phyloP scores from a whole-genome alignment of 2,329 filamentous ascomycete species.

The Cercospora janseana region DNA sequence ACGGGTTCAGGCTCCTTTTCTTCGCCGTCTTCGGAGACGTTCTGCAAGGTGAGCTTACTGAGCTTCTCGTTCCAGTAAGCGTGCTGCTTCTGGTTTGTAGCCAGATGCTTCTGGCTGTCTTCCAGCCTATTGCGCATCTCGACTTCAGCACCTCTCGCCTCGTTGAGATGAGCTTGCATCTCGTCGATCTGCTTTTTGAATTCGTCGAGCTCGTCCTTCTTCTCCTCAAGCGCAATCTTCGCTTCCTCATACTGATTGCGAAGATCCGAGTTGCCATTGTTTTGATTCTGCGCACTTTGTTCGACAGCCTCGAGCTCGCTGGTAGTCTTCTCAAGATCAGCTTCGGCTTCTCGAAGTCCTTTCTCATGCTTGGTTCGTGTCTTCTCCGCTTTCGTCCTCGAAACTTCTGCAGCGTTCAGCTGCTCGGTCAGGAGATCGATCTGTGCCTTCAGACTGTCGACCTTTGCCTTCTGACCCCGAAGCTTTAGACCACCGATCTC shows the following conservation, averaged over 20 bases:
- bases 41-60: constrained; percentile 77
- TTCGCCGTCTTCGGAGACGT: constrained; percentile 61
- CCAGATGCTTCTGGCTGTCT: constrained; percentile 85
- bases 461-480: constrained; percentile 82
- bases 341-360: constrained; percentile 71
- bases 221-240: constrained; percentile 69
- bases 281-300: constrained; percentile 74
- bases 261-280: constrained; percentile 69
- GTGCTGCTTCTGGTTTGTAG: constrained; percentile 80
- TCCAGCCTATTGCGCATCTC: constrained; percentile 99
- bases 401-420: constrained; percentile 80
- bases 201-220: constrained; percentile 74
- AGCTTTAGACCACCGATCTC: constrained; percentile 93
- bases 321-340: constrained; percentile 70
- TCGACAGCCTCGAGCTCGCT: constrained; percentile 76
- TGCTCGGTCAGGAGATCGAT: constrained; percentile 78
- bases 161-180: constrained; percentile 81
- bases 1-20: constrained; percentile 60
- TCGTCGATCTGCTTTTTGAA: constrained; percentile 85
- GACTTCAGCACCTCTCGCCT: constrained; percentile 84
- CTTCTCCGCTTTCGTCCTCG: constrained; percentile 91
- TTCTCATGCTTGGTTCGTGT: constrained; percentile 83
- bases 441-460: constrained; percentile 83
- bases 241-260: constrained; percentile 75
- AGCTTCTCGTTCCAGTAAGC: constrained; percentile 89